Conservation (phyloP, 352 stramenopile species). For the Phytophthora pistaciae region DNA sequence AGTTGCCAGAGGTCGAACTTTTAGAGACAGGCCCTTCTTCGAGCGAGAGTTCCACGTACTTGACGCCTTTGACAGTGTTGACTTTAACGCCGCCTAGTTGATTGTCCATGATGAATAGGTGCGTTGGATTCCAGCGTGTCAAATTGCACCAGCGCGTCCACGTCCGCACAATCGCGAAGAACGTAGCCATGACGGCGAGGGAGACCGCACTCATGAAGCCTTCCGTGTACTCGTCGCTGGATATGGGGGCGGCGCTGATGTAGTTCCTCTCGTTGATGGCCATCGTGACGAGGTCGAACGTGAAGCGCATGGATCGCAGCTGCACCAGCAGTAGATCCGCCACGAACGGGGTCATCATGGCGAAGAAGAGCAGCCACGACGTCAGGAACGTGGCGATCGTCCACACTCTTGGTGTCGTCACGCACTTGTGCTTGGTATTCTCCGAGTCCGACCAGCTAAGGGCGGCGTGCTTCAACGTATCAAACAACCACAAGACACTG, state of each 20-base stretch:
- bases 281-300: constrained; percentile 45
- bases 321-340: constrained; percentile 42
- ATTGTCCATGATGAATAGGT: not conserved
- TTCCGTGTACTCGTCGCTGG: not conserved
- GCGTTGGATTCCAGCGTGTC: not conserved
- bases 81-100: not conserved
- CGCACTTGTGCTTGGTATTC: not conserved
- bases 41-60: not conserved
- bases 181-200: not conserved
- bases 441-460: not conserved
- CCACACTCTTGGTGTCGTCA: not conserved
- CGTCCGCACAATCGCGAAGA: not conserved
- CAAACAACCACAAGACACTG: constrained; percentile 20
- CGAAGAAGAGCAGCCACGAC: constrained; percentile 7
- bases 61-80: not conserved
- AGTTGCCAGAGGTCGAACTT: not conserved
- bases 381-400: not conserved
- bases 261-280: constrained; percentile 15
- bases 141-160: not conserved
- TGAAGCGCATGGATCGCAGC: constrained; percentile 41
- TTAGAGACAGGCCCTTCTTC: not conserved
- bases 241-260: not conserved
- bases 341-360: constrained; percentile 25
- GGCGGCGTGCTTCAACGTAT: not conserved
- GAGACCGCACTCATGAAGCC: not conserved